Percentiles rank a stretch among this genome's conserved stretches.
These are phyloP conservation scores for Mallotus japonicus DNA, from an alignment of 441 rosid species.

Conservation along the genomic window DNA sequence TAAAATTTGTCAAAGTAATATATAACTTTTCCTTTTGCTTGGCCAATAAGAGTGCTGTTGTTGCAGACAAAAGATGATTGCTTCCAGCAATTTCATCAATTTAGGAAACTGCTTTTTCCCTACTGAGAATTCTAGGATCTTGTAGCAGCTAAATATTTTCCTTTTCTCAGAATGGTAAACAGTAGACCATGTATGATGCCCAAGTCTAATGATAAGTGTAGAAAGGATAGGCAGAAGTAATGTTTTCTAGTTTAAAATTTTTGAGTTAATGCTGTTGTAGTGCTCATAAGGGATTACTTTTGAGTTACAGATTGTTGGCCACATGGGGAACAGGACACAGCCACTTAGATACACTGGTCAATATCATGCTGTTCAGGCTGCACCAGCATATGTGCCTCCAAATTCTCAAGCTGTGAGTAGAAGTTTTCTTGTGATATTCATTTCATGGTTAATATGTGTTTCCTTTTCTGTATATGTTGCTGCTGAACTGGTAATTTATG, in stretches of 20 bases:
- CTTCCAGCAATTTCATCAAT: neutral
- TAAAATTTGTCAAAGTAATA: conserved; percentile 1
- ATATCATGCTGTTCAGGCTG: conserved; percentile 58
- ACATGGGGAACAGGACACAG: conserved; percentile 54
- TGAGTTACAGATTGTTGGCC: conserved; percentile 45
- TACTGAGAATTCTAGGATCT: neutral
- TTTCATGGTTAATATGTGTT: neutral
- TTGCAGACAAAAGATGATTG: neutral
- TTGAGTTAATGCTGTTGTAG: conserved; percentile 12
- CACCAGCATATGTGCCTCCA: conserved; percentile 55
- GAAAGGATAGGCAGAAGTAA: neutral
- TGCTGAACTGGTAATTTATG: conserved; percentile 13
- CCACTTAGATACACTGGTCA: conserved; percentile 55
- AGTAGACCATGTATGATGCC: neutral
- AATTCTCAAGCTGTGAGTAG: conserved; percentile 58
- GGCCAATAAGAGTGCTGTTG: neutral
- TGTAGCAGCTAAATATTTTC: neutral
- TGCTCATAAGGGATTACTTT: conserved; percentile 21
- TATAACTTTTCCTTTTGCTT: neutral
- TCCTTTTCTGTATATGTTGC: conserved; percentile 1
- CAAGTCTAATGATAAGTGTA: neutral
- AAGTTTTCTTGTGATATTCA: neutral
- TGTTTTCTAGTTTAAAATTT: neutral
- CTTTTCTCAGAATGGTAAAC: neutral
- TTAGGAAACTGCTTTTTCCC: neutral